Evolutionary conservation across 2,329 filamentous ascomycete species (phyloP).

Genomic region (Canariomyces notabilis): DNA sequence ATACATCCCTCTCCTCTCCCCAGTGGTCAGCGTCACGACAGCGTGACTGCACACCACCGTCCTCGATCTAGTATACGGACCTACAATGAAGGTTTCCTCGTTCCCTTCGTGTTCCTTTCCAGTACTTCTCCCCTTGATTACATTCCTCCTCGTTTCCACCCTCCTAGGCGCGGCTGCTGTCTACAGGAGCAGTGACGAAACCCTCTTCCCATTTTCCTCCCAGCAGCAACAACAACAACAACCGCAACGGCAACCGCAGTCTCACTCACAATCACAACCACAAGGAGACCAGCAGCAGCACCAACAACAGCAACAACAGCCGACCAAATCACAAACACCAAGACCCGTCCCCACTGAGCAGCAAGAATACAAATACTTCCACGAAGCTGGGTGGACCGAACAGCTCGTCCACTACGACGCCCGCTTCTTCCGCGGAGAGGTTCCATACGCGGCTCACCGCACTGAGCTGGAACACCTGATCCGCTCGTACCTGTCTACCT

Average conservation of each 20-base stretch:
- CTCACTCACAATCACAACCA: neutral
- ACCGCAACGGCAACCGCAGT: neutral
- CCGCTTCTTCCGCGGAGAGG: constrained; percentile 60
- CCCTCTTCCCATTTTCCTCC: neutral
- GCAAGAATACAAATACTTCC: constrained; percentile 55
- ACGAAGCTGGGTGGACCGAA: constrained; percentile 56
- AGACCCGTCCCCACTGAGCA: neutral
- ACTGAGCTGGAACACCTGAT: constrained; percentile 64
- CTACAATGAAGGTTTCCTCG: neutral
- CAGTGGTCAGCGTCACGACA: neutral
- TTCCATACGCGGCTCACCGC: constrained; percentile 63
- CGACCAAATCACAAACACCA: neutral
- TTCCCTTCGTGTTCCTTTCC: neutral
- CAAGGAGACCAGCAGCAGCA: neutral
- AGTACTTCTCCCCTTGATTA: constrained; percentile 2
- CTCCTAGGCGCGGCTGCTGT: constrained; percentile 4
- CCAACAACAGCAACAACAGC: neutral
- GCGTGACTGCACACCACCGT: neutral
- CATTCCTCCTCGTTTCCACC: constrained; percentile 6
- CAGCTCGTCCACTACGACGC: constrained; percentile 68
- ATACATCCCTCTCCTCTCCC: neutral
- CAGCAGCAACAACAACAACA: neutral
- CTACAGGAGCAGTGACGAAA: neutral
- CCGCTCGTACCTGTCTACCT: constrained; percentile 66
- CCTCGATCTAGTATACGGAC: neutral